Percentiles rank a stretch among this genome's conserved stretches.
These are phyloP conservation scores for Calonectria pauciramosa DNA, from an alignment of 2,329 filamentous ascomycete genomes.

Conservation along the genomic window DNA sequence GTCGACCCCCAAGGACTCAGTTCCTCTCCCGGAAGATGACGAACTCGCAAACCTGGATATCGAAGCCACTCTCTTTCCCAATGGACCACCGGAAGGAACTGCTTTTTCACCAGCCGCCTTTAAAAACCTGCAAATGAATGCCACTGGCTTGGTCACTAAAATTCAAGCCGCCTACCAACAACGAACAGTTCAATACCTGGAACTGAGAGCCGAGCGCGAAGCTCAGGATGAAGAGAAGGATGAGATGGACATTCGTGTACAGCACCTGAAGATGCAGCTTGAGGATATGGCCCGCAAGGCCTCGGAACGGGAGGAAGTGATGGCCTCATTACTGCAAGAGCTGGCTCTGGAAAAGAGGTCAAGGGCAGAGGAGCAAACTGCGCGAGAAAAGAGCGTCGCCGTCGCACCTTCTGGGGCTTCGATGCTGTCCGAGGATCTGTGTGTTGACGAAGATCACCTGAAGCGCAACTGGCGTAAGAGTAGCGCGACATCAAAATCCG, in stretches of 20 bases:
- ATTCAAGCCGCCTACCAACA: constrained; percentile 72
- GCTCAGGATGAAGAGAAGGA: constrained; percentile 68
- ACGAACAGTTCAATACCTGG: constrained; percentile 63
- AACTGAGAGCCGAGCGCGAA: constrained; percentile 67
- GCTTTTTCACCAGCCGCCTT: constrained; percentile 71
- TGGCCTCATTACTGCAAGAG: constrained; percentile 64
- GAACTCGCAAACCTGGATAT: constrained; percentile 70
- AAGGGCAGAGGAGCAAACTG: constrained; percentile 55
- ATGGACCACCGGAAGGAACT: constrained; percentile 59
- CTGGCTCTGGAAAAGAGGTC: constrained; percentile 65
- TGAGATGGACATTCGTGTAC: constrained; percentile 66
- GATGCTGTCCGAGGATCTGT: constrained; percentile 66
- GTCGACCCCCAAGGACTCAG: constrained; percentile 54
- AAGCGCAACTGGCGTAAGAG: constrained; percentile 59
- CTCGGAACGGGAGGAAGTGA: constrained; percentile 66
- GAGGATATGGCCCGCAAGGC: constrained; percentile 70
- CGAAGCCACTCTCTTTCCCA: constrained; percentile 66
- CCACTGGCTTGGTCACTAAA: constrained; percentile 66
- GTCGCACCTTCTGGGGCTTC: constrained; percentile 54
- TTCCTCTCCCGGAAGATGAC: constrained; percentile 57
- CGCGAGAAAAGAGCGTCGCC: constrained; percentile 44
- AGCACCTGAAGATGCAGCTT: constrained; percentile 70
- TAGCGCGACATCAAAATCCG: constrained; percentile 58
- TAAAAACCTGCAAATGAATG: constrained; percentile 72
- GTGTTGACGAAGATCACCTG: constrained; percentile 64